Conservation (phyloP, 1,284 basidiomycete genomes). For the Thelephora terrestris region DNA sequence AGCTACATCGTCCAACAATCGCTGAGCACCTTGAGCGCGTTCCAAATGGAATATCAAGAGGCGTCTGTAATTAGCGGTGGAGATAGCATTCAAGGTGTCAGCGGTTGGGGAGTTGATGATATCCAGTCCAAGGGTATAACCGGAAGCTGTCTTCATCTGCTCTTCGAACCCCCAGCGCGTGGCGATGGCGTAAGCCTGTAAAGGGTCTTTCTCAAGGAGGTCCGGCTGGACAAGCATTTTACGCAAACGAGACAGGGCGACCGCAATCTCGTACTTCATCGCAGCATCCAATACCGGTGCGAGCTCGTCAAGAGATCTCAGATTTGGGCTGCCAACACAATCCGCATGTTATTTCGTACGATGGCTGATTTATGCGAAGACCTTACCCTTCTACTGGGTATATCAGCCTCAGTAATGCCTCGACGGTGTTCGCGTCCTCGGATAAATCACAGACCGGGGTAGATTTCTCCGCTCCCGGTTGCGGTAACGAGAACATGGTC, state of each 20-base stretch:
- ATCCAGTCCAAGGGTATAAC: neutral
- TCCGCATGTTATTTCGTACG: slow-evolving; percentile 36
- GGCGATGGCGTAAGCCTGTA: slow-evolving; percentile 10
- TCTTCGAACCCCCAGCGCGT: slow-evolving; percentile 5
- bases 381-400: slow-evolving; percentile 12
- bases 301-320: slow-evolving; percentile 1
- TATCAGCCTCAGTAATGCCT: slow-evolving; percentile 41
- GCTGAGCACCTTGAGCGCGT: neutral
- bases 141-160: neutral
- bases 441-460: neutral
- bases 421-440: slow-evolving; percentile 43
- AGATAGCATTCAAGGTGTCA: neutral
- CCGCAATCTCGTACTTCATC: slow-evolving; percentile 14
- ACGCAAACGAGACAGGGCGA: neutral
- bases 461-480: neutral
- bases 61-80: neutral
- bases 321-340: slow-evolving; percentile 34
- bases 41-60: slow-evolving; percentile 1
- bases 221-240: neutral
- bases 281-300: slow-evolving; percentile 11
- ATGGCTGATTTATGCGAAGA: slow-evolving; percentile 41
- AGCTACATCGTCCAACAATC: neutral
- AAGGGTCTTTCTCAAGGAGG: slow-evolving; percentile 3
- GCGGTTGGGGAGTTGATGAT: neutral
- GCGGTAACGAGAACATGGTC: slow-evolving; percentile 9